Conservation (phyloP, 2,329 filamentous ascomycete species). For the Cladosporium velox region DNA sequence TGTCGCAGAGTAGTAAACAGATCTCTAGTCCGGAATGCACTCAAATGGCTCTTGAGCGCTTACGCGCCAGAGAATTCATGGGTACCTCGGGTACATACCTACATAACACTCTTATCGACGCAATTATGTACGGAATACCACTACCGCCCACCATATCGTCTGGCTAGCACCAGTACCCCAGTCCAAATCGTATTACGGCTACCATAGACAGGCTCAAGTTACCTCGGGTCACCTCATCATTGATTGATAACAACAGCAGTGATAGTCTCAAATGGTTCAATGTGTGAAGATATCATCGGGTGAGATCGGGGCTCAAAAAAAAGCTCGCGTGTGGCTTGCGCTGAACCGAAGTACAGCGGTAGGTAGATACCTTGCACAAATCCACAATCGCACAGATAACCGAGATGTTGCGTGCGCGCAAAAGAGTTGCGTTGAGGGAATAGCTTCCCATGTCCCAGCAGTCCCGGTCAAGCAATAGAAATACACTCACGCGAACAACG, state of each 20-base stretch:
- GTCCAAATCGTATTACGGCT: no score
- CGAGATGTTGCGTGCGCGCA: neutral
- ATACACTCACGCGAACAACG: neutral
- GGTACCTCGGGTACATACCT: neutral
- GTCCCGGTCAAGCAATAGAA: neutral
- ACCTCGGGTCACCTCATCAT: neutral
- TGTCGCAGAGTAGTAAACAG: neutral
- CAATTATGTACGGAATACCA: no score
- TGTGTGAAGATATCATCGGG: neutral
- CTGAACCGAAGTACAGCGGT: neutral
- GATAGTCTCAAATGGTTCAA: neutral
- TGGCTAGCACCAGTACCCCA: no score
- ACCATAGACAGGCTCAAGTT: no score
- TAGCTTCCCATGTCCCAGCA: neutral
- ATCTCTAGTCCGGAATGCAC: neutral
- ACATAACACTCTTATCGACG: neutral
- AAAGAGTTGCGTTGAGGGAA: neutral
- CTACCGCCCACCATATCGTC: no score
- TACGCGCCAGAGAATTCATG: neutral
- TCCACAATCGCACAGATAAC: neutral
- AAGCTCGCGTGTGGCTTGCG: neutral
- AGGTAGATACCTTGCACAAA: neutral
- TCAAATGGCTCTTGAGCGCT: neutral
- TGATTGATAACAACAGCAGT: neutral
- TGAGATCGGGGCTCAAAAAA: neutral